A percentile compares a stretch with the other conserved stretches of the same genome.
phyloP scores from a whole-genome alignment of 305 asterid species.

The Nicotiana rustica region DNA sequence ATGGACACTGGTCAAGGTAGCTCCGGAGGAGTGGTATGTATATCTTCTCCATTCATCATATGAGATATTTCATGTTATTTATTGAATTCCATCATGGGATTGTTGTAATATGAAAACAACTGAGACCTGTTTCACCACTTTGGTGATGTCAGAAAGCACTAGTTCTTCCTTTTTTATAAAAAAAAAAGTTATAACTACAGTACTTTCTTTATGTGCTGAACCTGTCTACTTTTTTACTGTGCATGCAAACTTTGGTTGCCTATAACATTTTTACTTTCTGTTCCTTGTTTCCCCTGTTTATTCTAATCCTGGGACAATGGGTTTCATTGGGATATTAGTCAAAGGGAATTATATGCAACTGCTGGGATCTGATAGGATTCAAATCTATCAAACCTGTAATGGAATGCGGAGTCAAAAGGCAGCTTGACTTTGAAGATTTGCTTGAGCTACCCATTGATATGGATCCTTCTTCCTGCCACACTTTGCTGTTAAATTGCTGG shows the following conservation, averaged over 20 bases:
- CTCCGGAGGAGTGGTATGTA: conserved; percentile 57
- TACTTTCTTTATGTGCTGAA: neutral
- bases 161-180: neutral
- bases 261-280: neutral
- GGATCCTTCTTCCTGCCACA: conserved; percentile 85
- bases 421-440: conserved; percentile 87
- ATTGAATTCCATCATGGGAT: neutral
- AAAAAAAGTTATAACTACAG: neutral
- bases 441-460: conserved; percentile 84
- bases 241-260: conserved; percentile 23
- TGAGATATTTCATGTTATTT: conserved; percentile 1
- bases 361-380: conserved; percentile 73
- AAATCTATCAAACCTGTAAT: conserved; percentile 68
- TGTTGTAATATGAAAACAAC: neutral
- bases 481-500: conserved; percentile 68
- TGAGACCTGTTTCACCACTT: conserved; percentile 20
- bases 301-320: neutral
- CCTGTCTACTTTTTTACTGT: neutral
- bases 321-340: conserved; percentile 35
- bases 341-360: conserved; percentile 57
- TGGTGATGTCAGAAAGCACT: conserved; percentile 20
- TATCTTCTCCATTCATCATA: conserved; percentile 30
- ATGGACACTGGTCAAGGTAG: conserved; percentile 54
- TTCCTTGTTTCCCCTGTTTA: conserved; percentile 3
- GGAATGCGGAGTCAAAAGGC: conserved; percentile 78